phyloP scores from a whole-genome alignment of 768 basidiomycete species.

The Leccinum incarnatum region DNA sequence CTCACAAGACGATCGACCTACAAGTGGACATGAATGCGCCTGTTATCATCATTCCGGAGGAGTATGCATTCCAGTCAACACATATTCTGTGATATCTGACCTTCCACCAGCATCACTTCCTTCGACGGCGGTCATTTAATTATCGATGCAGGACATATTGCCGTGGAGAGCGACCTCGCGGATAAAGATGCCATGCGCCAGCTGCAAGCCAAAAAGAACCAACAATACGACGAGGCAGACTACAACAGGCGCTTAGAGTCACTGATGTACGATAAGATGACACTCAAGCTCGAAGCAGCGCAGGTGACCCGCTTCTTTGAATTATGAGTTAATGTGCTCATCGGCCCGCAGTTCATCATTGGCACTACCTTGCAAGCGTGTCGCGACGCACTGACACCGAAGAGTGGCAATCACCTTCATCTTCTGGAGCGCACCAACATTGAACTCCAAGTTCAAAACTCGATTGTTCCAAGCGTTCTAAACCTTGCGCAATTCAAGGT shows the following conservation, averaged over 20 bases:
- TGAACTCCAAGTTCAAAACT: slow-evolving; percentile 85
- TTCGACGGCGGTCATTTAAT: slow-evolving; percentile 81
- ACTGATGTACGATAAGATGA: slow-evolving; percentile 93
- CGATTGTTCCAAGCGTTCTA: slow-evolving; percentile 81
- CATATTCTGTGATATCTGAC: slow-evolving; percentile 19
- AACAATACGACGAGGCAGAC: slow-evolving; percentile 85
- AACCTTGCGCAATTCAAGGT: slow-evolving; percentile 88
- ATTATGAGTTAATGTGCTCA: slow-evolving; percentile 2
- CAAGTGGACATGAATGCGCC: slow-evolving; percentile 96
- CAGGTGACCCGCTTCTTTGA: slow-evolving; percentile 55
- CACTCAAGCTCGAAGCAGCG: slow-evolving; percentile 78
- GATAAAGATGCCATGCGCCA: slow-evolving; percentile 76
- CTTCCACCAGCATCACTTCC: slow-evolving; percentile 62
- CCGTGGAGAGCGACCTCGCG: slow-evolving; percentile 86
- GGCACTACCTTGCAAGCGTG: slow-evolving; percentile 82
- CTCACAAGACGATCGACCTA: slow-evolving; percentile 95
- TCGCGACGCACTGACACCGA: slow-evolving; percentile 68
- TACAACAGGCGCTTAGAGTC: slow-evolving; percentile 74
- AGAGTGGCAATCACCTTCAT: slow-evolving; percentile 64
- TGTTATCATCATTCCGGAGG: slow-evolving; percentile 94
- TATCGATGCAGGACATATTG: slow-evolving; percentile 94
- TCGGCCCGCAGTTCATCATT: slow-evolving; percentile 68
- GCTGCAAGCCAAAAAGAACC: slow-evolving; percentile 78
- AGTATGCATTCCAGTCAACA: slow-evolving; percentile 43
- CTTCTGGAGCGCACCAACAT: slow-evolving; percentile 91